Evolutionary conservation across 192 early-diverging fungal genomes (phyloP).

Genomic region (Backusella mclennaniae): DNA sequence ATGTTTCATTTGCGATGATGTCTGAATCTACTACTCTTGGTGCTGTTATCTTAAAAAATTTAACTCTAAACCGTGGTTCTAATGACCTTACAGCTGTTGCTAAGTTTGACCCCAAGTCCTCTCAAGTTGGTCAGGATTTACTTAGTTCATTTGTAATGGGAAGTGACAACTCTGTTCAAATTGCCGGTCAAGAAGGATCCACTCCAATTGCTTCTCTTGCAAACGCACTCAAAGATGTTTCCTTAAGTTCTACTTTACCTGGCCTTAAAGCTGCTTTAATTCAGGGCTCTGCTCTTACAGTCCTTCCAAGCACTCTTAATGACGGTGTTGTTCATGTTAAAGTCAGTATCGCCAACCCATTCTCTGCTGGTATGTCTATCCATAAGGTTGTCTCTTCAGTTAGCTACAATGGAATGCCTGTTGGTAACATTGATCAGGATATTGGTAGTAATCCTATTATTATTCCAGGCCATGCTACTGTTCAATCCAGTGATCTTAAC

Average conservation of each 20-base stretch:
- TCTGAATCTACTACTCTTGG: slow-evolving; percentile 47
- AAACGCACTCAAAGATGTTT: slow-evolving; percentile 42
- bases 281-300: slow-evolving; percentile 38
- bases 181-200: slow-evolving; percentile 39
- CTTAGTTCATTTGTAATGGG: slow-evolving; percentile 50
- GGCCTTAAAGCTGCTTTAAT: slow-evolving; percentile 47
- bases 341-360: slow-evolving; percentile 54
- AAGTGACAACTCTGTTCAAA: slow-evolving; percentile 36
- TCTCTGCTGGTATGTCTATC: slow-evolving; percentile 47
- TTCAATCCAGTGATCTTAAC: slow-evolving; percentile 27
- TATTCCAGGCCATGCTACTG: slow-evolving; percentile 39
- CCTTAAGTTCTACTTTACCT: slow-evolving; percentile 47
- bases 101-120: slow-evolving; percentile 44
- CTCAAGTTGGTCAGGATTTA: slow-evolving; percentile 42
- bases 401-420: slow-evolving; percentile 37
- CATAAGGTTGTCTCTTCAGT: slow-evolving; percentile 44
- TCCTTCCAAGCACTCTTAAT: slow-evolving; percentile 41
- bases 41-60: slow-evolving; percentile 39
- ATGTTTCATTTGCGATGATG: slow-evolving; percentile 46
- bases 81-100: slow-evolving; percentile 40
- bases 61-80: slow-evolving; percentile 43
- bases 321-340: slow-evolving; percentile 43
- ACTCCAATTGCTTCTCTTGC: slow-evolving; percentile 47
- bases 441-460: slow-evolving; percentile 39
- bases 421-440: slow-evolving; percentile 48